Evolutionary conservation across 176 grass and related monocot genomes (phyloP), one percentile per base, ranked within the genome.

Genomic region (Coix lacrymajobi): DNA sequence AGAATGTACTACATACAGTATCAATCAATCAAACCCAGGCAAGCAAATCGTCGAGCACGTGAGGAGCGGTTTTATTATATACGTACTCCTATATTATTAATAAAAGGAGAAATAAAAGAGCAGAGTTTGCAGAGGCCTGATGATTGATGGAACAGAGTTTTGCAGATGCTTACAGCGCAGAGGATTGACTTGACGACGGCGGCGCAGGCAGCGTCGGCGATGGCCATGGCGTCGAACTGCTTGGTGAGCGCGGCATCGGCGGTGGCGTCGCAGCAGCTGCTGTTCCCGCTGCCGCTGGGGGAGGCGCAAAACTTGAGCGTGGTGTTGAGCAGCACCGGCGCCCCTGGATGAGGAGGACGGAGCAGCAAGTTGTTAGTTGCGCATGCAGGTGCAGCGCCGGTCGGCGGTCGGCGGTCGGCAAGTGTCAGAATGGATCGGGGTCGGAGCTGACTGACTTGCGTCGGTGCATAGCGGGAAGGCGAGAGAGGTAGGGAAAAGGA

Each of bases 161-260:
- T 33, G 33, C 33, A 33, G 33, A 22, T 19, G 32, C 46, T 45
- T 73, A 97, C 94, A 83, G 85, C 82, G 71, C 94, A 97, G 56
- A 97, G 44, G 75, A 97, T 82, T 5, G 94, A 79, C 62, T 85
- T 94, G 78, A 97, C 70, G 58, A 92, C 66, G 30, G 63, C 70
- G 44, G 91, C 76, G 46, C 94, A 97, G 9, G 85, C 87, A 10
- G 85, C 24, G 68, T 90, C 76, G 28, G 89, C 80, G 85, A 97
- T 85, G 41, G 89, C 88, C 79, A 92, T 90, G 67, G 85, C 66
- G 37, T 81, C 46, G 58, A 88, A 87, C 87, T 81, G 91, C 41
- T 49, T 77, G 79, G 80, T n/a, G 60, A 97, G 74, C 10, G 82
- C 44, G 20, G 81, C 20, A 22, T 97, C 94, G 7, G 60, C 86